Conservation (phyloP, 768 basidiomycete species). For the Trametes cingulata region DNA sequence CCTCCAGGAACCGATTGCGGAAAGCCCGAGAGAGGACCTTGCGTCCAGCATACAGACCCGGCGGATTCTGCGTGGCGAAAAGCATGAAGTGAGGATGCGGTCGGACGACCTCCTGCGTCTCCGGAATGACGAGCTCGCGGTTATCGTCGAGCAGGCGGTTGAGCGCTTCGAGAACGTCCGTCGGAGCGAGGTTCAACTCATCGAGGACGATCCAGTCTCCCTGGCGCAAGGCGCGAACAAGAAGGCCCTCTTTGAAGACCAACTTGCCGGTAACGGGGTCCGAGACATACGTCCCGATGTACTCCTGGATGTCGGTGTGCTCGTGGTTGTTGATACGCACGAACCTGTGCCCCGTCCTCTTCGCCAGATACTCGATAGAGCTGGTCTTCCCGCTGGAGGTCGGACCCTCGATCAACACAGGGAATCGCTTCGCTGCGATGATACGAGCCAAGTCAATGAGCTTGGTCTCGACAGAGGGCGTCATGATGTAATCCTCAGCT, state of each 20-base stretch:
- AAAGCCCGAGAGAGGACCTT: constrained; percentile 96
- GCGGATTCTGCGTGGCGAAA: constrained; percentile 98
- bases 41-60: constrained; percentile 91
- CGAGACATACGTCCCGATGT: constrained; percentile 94
- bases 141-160: constrained; percentile 98
- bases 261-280: constrained; percentile 92
- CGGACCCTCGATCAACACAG: constrained; percentile 95
- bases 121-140: constrained; percentile 91
- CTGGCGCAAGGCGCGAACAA: constrained; percentile 86
- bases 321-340: constrained; percentile 99
- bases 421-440: constrained; percentile 84
- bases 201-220: constrained; percentile 99
- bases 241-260: constrained; percentile 90
- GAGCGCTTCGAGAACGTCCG: constrained; percentile 95
- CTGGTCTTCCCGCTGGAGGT: constrained; percentile 98
- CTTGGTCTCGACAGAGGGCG: constrained; percentile 92
- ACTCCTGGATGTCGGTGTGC: constrained; percentile 99
- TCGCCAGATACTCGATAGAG: constrained; percentile 93
- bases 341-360: constrained; percentile 90
- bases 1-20: constrained; percentile 95
- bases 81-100: constrained; percentile 98
- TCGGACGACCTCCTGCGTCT: constrained; percentile 90
- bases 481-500: constrained; percentile 87
- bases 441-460: constrained; percentile 94
- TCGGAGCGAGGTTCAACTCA: constrained; percentile 96